Base-by-base conservation (phyloP, 2,329 filamentous ascomycete genomes). In the Aspergillus sergii region DNA sequence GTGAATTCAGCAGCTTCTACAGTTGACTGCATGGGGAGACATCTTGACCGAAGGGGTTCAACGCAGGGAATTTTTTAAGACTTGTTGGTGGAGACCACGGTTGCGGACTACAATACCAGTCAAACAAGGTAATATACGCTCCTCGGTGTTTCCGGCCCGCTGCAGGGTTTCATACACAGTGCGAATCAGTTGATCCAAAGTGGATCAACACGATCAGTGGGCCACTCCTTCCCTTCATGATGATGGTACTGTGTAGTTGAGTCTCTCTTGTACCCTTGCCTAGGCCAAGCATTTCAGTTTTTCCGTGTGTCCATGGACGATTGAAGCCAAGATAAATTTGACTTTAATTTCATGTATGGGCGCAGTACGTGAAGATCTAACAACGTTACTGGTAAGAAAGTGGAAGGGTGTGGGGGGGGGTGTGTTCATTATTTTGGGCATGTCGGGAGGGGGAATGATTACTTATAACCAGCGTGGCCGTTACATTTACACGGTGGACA, bases 271-370 rank as follows among this genome's bases (percentile, higher is more conserved):
- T 23, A 61, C 65, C 63, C 66, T 68, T 69, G 61, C 66, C 59
- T 67, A 39, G 43, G 66, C 66, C 67, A 66, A 69, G 68, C 65
- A 69, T 70, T 69, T 67, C 65, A 43, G 57, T 56, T 60, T 53
- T 51, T 56, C 57, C 41, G 32, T 63, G 61, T 45, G 57, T 50
- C 58, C 58, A 58, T 55, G 46, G 57, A 21, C 51, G 46, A 58
- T 30, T 39, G 26, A 45, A 62, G 59, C 63, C 63, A 65, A 62
- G 55, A 11, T 32, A 14, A 26, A 46, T 41, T 48, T 50, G 23
- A 26, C 7, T 30, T 28, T 50, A 10, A n/a, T 30, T 19, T 41
- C 8, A 19, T 41, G 39, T 41, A 41, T 28, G 26, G 26, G 26
- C 39, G 8, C 39, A n/a, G 39, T 41, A 41, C 16, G 7, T 41